phyloP scores from a whole-genome alignment of 306 rosid species.

The Glycine latifolia region DNA sequence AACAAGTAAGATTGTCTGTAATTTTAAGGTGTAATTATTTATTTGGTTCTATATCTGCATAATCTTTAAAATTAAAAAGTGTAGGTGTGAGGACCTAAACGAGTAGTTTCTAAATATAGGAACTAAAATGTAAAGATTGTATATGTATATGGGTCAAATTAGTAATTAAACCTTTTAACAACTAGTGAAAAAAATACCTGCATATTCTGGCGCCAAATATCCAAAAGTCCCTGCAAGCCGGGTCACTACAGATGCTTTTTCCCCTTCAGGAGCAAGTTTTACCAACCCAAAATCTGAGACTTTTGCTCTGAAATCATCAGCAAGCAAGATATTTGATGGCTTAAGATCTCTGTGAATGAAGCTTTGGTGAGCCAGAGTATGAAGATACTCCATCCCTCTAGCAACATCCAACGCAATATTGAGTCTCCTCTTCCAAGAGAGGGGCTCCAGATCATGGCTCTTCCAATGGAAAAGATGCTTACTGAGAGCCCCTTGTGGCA shows the following conservation, averaged over 20 bases:
- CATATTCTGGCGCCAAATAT: slow-evolving; percentile 98
- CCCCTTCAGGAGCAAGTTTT: slow-evolving; percentile 95
- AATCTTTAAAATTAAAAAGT: too few relatives aligned
- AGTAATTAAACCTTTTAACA: neutral
- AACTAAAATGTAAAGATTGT: too few relatives aligned
- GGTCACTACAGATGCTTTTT: slow-evolving; percentile 84
- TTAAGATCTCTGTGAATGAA: slow-evolving; percentile 99
- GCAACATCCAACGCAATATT: slow-evolving; percentile 97
- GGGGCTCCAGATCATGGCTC: slow-evolving; percentile 76
- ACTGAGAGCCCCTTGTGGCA: slow-evolving; percentile 99
- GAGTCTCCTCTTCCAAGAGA: slow-evolving; percentile 96
- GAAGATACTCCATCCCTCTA: slow-evolving; percentile 98
- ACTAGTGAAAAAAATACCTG: slow-evolving; percentile 60
- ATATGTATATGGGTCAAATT: neutral
- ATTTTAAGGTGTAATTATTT: too few relatives aligned
- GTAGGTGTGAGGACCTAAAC: too few relatives aligned
- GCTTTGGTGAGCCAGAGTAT: slow-evolving; percentile 88
- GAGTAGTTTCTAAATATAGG: too few relatives aligned
- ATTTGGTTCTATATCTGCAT: neutral
- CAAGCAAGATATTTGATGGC: slow-evolving; percentile 91
- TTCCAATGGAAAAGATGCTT: slow-evolving; percentile 95
- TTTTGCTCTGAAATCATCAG: slow-evolving; percentile 88
- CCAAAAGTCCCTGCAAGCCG: slow-evolving; percentile 98
- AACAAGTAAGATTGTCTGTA: too few relatives aligned
- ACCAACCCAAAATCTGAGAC: slow-evolving; percentile 97